Percentiles rank a stretch among this genome's conserved stretches.
Conservation (phyloP, 345 rosid genomes). For the Acer campestre region DNA sequence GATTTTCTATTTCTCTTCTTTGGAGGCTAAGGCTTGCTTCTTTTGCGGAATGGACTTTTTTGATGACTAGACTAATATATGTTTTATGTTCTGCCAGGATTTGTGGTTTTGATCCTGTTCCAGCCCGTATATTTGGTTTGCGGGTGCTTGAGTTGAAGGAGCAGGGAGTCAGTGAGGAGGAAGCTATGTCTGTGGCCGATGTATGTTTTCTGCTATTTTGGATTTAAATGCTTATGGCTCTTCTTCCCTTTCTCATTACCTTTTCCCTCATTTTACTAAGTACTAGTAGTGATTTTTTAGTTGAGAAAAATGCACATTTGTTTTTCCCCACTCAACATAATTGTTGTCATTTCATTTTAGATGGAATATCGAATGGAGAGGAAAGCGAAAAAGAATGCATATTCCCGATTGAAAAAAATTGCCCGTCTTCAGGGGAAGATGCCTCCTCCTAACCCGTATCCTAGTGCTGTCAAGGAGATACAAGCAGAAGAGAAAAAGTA, state of each 20-base stretch:
- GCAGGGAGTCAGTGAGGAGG: constrained; percentile 70
- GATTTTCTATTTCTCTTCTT: background rate
- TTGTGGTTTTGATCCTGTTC: constrained; percentile 63
- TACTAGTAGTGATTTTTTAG: constrained; percentile 1
- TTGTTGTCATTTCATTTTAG: constrained; percentile 26
- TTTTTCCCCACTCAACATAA: background rate
- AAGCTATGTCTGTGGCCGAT: constrained; percentile 79
- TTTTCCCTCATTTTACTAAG: background rate
- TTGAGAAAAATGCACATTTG: background rate
- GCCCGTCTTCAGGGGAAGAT: constrained; percentile 62
- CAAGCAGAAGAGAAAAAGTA: constrained; percentile 59
- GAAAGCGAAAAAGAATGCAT: constrained; percentile 70
- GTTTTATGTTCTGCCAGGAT: constrained; percentile 47
- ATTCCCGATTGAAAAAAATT: constrained; percentile 64
- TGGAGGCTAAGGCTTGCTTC: background rate
- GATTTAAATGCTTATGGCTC: background rate
- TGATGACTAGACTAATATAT: constrained; percentile 12
- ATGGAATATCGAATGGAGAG: constrained; percentile 73
- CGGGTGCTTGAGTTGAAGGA: constrained; percentile 81
- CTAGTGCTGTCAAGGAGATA: constrained; percentile 61
- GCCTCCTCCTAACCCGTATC: constrained; percentile 83
- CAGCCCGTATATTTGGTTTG: constrained; percentile 70
- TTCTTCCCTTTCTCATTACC: background rate
- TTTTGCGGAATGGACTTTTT: constrained; percentile 2
- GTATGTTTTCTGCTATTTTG: constrained; percentile 40